Conservation (phyloP, 176 grass and related monocot genomes). For the Ensete glaucum region DNA sequence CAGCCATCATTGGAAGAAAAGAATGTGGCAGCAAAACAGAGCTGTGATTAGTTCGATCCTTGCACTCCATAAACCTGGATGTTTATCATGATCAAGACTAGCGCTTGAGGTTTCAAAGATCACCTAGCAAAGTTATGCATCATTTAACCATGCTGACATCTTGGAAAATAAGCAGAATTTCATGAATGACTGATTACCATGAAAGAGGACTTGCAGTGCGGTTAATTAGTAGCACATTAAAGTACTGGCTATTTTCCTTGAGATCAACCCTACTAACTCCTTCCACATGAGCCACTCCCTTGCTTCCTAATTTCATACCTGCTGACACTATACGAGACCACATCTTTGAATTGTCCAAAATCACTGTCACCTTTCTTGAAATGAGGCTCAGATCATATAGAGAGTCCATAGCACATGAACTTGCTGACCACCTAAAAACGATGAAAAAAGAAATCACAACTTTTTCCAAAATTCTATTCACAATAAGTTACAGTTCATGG, state of each 20-base stretch:
- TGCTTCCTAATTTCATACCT: constrained; percentile 64
- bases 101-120: constrained; percentile 24
- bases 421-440: constrained; percentile 49
- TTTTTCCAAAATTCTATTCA: neutral
- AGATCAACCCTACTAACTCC: constrained; percentile 68
- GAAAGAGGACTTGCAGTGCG: constrained; percentile 78
- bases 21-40: constrained; percentile 78
- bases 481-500: neutral
- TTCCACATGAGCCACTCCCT: constrained; percentile 45
- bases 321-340: constrained; percentile 70
- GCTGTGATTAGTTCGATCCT: constrained; percentile 61
- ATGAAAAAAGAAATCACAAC: neutral
- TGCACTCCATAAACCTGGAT: constrained; percentile 99
- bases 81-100: constrained; percentile 57
- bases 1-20: constrained; percentile 71
- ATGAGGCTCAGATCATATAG: constrained; percentile 83
- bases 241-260: constrained; percentile 57
- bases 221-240: constrained; percentile 69
- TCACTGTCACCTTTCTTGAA: constrained; percentile 55
- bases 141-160: constrained; percentile 3
- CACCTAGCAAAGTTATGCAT: constrained; percentile 5
- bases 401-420: constrained; percentile 76
- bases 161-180: constrained; percentile 13
- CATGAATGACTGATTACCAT: constrained; percentile 48
- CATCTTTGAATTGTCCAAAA: constrained; percentile 64